Percentiles rank a stretch among this genome's conserved stretches.
phyloP scores from a whole-genome alignment of 1,284 basidiomycete genomes.

The Ganoderma sp. region DNA sequence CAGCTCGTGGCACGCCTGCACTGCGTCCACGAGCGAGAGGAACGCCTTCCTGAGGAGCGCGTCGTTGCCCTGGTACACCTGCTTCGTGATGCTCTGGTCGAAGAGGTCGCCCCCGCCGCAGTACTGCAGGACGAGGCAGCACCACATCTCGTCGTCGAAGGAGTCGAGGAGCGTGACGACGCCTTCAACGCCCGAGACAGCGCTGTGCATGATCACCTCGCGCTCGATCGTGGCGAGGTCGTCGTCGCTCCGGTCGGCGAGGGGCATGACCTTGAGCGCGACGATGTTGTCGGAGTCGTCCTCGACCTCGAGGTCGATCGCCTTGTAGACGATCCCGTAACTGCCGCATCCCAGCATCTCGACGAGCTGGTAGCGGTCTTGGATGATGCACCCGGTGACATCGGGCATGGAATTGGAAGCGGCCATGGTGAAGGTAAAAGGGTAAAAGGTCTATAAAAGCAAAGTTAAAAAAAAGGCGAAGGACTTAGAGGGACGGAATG shows the following conservation, averaged over 20 bases:
- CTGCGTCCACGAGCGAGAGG: slow-evolving; percentile 67
- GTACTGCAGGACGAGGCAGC: slow-evolving; percentile 69
- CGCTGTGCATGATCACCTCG: slow-evolving; percentile 52
- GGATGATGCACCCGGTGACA: slow-evolving; percentile 23
- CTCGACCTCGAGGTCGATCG: slow-evolving; percentile 32
- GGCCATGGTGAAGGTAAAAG: neutral
- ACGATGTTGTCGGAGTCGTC: slow-evolving; percentile 27
- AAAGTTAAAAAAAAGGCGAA: too few relatives aligned
- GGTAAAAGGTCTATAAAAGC: neutral
- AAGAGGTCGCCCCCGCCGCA: slow-evolving; percentile 69
- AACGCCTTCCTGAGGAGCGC: slow-evolving; percentile 56
- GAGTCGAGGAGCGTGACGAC: slow-evolving; percentile 65
- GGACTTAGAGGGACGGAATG: too few relatives aligned
- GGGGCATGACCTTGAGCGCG: slow-evolving; percentile 37
- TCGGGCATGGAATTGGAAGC: slow-evolving; percentile 23
- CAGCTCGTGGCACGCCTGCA: slow-evolving; percentile 63
- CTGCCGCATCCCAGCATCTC: slow-evolving; percentile 39
- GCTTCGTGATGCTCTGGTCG: slow-evolving; percentile 59
- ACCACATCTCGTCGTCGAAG: slow-evolving; percentile 59
- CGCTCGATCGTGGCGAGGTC: slow-evolving; percentile 21
- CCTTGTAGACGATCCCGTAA: slow-evolving; percentile 43
- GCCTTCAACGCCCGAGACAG: slow-evolving; percentile 60
- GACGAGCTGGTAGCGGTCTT: slow-evolving; percentile 20
- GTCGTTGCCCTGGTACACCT: slow-evolving; percentile 56
- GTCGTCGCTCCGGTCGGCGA: slow-evolving; percentile 13